Evolutionary conservation across 306 rosid genomes (phyloP).

Genomic region (Trifolium dubium): DNA sequence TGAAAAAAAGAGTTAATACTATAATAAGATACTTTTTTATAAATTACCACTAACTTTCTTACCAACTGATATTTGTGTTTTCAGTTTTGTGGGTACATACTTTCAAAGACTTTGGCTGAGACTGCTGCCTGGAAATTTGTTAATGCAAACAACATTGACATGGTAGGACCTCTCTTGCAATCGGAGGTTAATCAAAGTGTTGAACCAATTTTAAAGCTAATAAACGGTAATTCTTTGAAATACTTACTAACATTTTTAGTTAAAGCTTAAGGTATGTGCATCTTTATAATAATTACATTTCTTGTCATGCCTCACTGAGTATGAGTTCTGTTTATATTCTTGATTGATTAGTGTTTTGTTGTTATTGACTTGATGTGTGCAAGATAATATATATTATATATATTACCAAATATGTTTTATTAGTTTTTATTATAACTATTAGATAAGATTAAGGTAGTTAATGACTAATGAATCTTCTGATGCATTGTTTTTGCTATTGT

Average conservation of each 20-base stretch:
- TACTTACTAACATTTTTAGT: neutral
- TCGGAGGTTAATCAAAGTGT: slow-evolving; percentile 72
- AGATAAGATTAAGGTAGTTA: neutral
- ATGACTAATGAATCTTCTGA: neutral
- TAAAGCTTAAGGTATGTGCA: neutral
- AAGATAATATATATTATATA: neutral
- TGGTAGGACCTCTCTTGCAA: slow-evolving; percentile 85
- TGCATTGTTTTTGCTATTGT: neutral
- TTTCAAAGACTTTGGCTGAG: slow-evolving; percentile 90
- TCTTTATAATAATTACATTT: no score
- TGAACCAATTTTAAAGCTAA: slow-evolving; percentile 51
- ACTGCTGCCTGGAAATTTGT: slow-evolving; percentile 88
- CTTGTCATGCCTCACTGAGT: no score
- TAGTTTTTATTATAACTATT: neutral
- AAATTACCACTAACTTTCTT: slow-evolving; percentile 12
- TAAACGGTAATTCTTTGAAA: slow-evolving; percentile 58
- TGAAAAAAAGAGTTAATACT: no score
- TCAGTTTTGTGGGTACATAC: slow-evolving; percentile 69
- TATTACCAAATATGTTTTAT: neutral
- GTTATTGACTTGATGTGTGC: neutral
- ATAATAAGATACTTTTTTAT: no score
- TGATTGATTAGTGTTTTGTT: neutral
- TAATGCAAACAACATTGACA: slow-evolving; percentile 70
- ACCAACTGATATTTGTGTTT: slow-evolving; percentile 22
- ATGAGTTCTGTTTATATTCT: no score